Percentiles rank a stretch among this genome's conserved stretches.
Evolutionary conservation across 352 stramenopile species (phyloP).

Genomic region (Pythium phragmitis): DNA sequence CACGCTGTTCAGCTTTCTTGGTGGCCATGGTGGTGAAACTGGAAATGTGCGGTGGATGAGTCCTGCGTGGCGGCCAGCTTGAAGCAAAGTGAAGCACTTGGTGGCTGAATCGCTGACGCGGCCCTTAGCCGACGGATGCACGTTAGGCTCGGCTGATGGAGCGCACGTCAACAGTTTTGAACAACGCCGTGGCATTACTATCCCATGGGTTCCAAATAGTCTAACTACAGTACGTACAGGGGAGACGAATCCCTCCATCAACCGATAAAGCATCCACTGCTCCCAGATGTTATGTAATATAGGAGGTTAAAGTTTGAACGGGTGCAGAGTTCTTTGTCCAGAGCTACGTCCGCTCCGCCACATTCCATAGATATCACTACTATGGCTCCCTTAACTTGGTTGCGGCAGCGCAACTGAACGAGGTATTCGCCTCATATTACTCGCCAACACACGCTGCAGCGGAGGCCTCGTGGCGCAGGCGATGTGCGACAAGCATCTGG

Average conservation of each 20-base stretch:
- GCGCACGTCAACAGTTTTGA: conserved; percentile 26
- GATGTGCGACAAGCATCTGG: too few species aligned
- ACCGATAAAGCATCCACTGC: not conserved
- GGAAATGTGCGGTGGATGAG: not conserved
- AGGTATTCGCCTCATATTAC: too few species aligned
- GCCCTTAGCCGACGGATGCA: conserved; percentile 8
- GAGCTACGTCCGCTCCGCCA: too few species aligned
- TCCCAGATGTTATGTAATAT: not conserved
- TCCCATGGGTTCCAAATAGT: conserved; percentile 1
- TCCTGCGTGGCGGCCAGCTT: conserved; percentile 16
- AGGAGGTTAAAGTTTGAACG: not conserved
- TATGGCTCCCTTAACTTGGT: too few species aligned
- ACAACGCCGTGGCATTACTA: conserved; percentile 18
- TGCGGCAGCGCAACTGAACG: too few species aligned
- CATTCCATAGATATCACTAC: too few species aligned
- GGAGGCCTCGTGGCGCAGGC: too few species aligned
- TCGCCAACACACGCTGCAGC: too few species aligned
- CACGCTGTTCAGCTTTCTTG: conserved; percentile 24
- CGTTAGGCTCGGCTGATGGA: conserved; percentile 26
- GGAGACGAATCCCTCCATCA: not conserved
- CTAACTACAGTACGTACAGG: conserved; percentile 5
- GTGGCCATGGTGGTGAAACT: conserved; percentile 18
- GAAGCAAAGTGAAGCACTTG: conserved; percentile 25
- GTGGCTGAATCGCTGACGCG: conserved; percentile 26
- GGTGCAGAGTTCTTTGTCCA: not conserved